Evolutionary conservation across 768 basidiomycete species (phyloP), one percentile per base, ranked within the genome.

Genomic region (Hysterangium stoloniferum): DNA sequence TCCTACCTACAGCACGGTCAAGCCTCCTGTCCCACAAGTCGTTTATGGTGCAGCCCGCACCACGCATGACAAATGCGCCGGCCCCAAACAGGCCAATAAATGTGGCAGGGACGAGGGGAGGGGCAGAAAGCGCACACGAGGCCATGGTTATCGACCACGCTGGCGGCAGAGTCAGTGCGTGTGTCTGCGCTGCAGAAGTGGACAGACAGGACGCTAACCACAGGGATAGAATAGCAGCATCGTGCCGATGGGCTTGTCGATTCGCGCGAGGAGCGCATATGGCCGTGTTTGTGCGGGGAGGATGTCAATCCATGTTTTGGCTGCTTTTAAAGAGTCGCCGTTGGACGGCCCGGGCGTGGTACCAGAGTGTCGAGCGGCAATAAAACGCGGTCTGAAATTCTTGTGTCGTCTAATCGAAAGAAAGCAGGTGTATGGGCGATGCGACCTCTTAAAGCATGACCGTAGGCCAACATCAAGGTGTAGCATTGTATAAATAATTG

Each of bases 141-240:
- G 92, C 92, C 88, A 99, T 95, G 6, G 91, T 89, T 60, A 99
- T 96, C 8, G 92, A 91, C 96, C 96, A 99, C 6, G 93, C 96
- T 99, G 57, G 11, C 25, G 19, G n/a, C 28, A 50, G 34, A 15
- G n/a, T 45, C 11, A 15, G 28, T 46, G 52, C 32, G 52, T 34
- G 48, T 46, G 37, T 42, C 19, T 43, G 29, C 8, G 19, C 19
- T 9, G 41, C 31, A 20, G 24, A 9, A 6, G 17, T 27, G 19
- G 20, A 2, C 17, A 15, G 17, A 47, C 25, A 36, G 4, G 43
- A 79, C 84, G 28, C 29, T 58, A 49, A 96, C 95, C 79, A 65
- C 96, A 98, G 1, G 96, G 96, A 69, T 91, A 94, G 63, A 86
- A 95, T 13, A 99, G 73, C 12, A 99, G 66, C 38, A 93, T 69